Conservation (phyloP, 371 early-diverging fungal species). For the Rhizomucor miehei region DNA sequence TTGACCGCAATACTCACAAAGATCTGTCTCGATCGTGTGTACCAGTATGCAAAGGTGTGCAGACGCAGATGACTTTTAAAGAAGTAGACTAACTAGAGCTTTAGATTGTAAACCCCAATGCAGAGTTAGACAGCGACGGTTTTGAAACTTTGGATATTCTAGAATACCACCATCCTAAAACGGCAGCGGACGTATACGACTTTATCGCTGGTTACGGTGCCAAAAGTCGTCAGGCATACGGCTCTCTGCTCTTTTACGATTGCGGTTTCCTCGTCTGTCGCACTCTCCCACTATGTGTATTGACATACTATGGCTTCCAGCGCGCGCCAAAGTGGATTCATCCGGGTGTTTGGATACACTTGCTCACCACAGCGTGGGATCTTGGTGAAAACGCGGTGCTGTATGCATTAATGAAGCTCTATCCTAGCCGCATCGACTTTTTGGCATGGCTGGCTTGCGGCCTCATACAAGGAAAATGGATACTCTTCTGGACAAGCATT, state of each 20-base stretch:
- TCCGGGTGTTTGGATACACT: slow-evolving; percentile 41
- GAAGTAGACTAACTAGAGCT: too few species aligned
- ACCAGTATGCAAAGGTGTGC: slow-evolving; percentile 31
- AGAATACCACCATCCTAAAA: slow-evolving; percentile 35
- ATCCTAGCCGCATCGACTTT: slow-evolving; percentile 26
- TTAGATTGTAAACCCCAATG: slow-evolving; percentile 43
- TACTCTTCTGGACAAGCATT: slow-evolving; percentile 27
- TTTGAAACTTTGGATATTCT: slow-evolving; percentile 39
- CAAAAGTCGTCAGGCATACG: slow-evolving; percentile 43
- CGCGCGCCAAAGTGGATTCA: slow-evolving; percentile 27
- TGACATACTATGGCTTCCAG: slow-evolving; percentile 33
- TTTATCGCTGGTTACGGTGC: slow-evolving; percentile 32
- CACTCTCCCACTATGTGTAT: slow-evolving; percentile 29
- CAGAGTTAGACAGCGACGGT: slow-evolving; percentile 23
- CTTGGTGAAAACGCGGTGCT: slow-evolving; percentile 30
- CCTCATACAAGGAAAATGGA: slow-evolving; percentile 35
- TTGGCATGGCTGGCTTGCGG: slow-evolving; percentile 19
- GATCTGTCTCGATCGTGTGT: slow-evolving; percentile 43
- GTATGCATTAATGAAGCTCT: slow-evolving; percentile 23
- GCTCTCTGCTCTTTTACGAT: slow-evolving; percentile 32
- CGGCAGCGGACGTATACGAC: slow-evolving; percentile 29
- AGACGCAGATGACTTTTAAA: neutral
- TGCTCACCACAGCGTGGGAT: slow-evolving; percentile 26
- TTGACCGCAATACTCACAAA: slow-evolving; percentile 37
- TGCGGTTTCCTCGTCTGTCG: slow-evolving; percentile 32